Evolutionary conservation across 108 stramenopile species (phyloP), one percentile per base, ranked within the genome.

Genomic region (Nitzschia sp.): DNA sequence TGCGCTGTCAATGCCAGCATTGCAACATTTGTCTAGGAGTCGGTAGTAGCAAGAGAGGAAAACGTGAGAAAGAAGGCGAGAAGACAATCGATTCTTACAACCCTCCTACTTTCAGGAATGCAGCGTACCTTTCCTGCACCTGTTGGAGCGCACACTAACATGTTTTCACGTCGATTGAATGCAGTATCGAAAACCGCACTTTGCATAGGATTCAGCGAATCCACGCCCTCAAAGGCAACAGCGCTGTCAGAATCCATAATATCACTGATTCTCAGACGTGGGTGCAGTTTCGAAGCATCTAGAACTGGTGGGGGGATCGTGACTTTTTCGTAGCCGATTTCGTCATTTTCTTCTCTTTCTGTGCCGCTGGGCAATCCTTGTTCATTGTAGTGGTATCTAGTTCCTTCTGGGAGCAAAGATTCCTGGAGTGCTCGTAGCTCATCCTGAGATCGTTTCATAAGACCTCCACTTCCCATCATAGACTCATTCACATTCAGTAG

Each of bases 131-230:
- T 99, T 16, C 96, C 95, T 8, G 95, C 94, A n/a, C 96, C 96
- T 9, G 97, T 97, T 0, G 97, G 97, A n/a, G 97, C 97, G 72
- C 98, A 99, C 50, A 99, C 89, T 46, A 99, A 78, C 47, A 99
- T 63, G 80, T 99, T 99, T 69, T 97, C 95, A 34, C 87, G 78
- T n/a, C 73, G 75, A 30, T 80, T 58, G 66, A 86, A 99, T 26
- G 97, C 97, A n/a, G 77, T 78, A 13, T 96, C 88, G 85, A 86
- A 99, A n/a, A 97, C 95, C 45, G 81, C 66, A 21, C 85, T 86
- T 85, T 98, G 97, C 95, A 98, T 96, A 11, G 95, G 95, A 69
- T 98, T 98, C 36, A 98, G 83, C 31, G 86, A 80, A 13, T 68
- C 58, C 21, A 90, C 90, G 6, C 93, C 93, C 29, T 34, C 46